A percentile compares a stretch with the other conserved stretches of the same genome.
Evolutionary conservation across 352 stramenopile genomes (phyloP).

Genomic region (Phytophthora aleatoria): DNA sequence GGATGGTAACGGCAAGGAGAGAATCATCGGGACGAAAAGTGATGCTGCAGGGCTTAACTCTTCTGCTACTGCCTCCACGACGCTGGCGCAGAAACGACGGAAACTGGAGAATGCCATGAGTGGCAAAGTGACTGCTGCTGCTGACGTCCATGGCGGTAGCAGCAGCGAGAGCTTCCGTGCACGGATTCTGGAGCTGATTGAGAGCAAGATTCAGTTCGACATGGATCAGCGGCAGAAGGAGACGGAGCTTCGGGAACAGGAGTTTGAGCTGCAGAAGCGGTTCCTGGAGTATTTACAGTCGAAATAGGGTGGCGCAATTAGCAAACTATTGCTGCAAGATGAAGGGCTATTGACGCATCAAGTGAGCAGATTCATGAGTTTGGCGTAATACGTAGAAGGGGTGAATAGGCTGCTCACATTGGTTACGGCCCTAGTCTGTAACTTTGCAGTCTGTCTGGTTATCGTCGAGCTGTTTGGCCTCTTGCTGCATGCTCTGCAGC

Average conservation of each 20-base stretch:
- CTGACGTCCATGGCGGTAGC: slow-evolving; percentile 12
- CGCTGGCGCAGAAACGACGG: slow-evolving; percentile 27
- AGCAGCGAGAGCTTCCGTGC: slow-evolving; percentile 61
- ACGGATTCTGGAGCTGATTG: slow-evolving; percentile 71
- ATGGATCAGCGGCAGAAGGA: slow-evolving; percentile 82
- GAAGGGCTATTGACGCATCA: slow-evolving; percentile 3
- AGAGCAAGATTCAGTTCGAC: slow-evolving; percentile 86
- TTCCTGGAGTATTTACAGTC: slow-evolving; percentile 85
- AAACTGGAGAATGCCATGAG: slow-evolving; percentile 27
- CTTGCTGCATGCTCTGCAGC: slow-evolving; percentile 60
- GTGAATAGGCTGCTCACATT: slow-evolving; percentile 1
- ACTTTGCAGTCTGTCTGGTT: slow-evolving; percentile 37
- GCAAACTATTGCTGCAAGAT: not conserved
- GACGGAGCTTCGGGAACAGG: slow-evolving; percentile 74
- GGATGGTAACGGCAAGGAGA: slow-evolving; percentile 27
- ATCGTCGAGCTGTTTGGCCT: slow-evolving; percentile 53
- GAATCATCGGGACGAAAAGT: slow-evolving; percentile 19
- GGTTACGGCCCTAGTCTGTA: slow-evolving; percentile 14
- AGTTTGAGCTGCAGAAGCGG: slow-evolving; percentile 83
- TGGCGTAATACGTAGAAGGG: slow-evolving; percentile 4
- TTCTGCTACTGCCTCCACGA: not conserved
- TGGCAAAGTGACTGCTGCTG: slow-evolving; percentile 1
- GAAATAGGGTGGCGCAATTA: slow-evolving; percentile 42
- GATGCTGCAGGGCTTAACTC: slow-evolving; percentile 7
- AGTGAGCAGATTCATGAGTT: slow-evolving; percentile 1